A percentile compares a stretch with the other conserved stretches of the same genome.
phyloP scores from a whole-genome alignment of 1,284 basidiomycete species.

The Phellopilus nigrolimitatus region DNA sequence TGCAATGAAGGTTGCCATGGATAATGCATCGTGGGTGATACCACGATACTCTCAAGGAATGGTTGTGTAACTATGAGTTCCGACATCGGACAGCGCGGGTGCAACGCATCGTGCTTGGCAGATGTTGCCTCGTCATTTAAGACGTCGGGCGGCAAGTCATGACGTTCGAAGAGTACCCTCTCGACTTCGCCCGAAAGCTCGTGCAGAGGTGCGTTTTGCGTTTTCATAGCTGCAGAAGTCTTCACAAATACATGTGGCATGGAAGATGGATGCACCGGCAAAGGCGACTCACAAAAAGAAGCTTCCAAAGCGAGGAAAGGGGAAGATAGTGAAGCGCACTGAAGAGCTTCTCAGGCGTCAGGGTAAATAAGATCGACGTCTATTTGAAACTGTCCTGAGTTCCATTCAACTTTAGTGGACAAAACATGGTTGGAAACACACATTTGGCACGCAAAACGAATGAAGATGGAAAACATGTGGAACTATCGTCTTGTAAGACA shows the following conservation, averaged over 20 bases:
- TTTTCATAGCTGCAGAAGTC: too few species aligned
- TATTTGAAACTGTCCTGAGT: constrained; percentile 1
- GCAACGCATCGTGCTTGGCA: constrained; percentile 86
- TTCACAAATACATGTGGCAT: too few species aligned
- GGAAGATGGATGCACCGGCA: constrained; percentile 73
- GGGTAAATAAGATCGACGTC: constrained; percentile 35
- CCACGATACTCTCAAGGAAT: not conserved
- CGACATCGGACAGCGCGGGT: constrained; percentile 31
- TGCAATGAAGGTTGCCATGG: constrained; percentile 84
- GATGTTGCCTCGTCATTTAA: constrained; percentile 80
- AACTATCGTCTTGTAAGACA: constrained; percentile 70
- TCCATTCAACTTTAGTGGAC: constrained; percentile 43
- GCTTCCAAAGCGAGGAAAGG: constrained; percentile 55
- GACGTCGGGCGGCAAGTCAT: constrained; percentile 88
- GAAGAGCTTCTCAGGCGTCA: constrained; percentile 61
- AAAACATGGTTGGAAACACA: constrained; percentile 93
- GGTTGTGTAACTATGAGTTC: not conserved
- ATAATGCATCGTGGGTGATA: constrained; percentile 59
- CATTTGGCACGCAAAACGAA: constrained; percentile 91
- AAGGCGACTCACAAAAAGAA: constrained; percentile 49
- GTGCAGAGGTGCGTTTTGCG: constrained; percentile 58
- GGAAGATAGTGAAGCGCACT: constrained; percentile 45
- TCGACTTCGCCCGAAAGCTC: constrained; percentile 73
- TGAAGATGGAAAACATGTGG: constrained; percentile 90
- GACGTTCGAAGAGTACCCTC: constrained; percentile 86